phyloP scores from a whole-genome alignment of 164 flowering plant species.

The Stephania yunnanensis region DNA sequence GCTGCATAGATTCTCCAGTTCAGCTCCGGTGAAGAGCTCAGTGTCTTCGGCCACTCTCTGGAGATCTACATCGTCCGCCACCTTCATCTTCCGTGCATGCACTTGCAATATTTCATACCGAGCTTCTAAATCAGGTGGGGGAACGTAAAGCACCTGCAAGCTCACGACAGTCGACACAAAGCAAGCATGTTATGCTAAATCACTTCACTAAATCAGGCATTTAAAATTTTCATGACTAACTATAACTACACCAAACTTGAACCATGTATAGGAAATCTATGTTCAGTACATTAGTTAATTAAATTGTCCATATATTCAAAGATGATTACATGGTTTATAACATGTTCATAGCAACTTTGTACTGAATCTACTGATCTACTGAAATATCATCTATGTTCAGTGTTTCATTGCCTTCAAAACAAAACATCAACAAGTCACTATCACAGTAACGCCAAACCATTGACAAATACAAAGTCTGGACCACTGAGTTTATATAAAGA shows the following conservation, averaged over 20 bases:
- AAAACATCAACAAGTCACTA: no score
- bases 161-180: background rate
- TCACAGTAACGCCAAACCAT: background rate
- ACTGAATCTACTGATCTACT: no score
- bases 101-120: constrained; percentile 74
- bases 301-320: no score
- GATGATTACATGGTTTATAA: no score
- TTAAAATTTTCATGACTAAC: no score
- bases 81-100: constrained; percentile 70
- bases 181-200: background rate
- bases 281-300: no score
- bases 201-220: background rate
- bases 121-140: constrained; percentile 85
- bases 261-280: no score
- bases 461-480: background rate
- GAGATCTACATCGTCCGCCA: constrained; percentile 64
- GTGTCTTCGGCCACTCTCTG: constrained; percentile 69
- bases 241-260: no score
- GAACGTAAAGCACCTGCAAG: constrained; percentile 80
- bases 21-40: constrained; percentile 88
- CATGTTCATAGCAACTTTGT: no score
- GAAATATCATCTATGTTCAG: background rate
- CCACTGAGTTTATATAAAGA: background rate
- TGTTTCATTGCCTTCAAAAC: background rate
- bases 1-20: constrained; percentile 69